Percentiles rank a stretch among this genome's conserved stretches.
phyloP scores from a whole-genome alignment of 345 rosid genomes.

The Citrus sinensis region DNA sequence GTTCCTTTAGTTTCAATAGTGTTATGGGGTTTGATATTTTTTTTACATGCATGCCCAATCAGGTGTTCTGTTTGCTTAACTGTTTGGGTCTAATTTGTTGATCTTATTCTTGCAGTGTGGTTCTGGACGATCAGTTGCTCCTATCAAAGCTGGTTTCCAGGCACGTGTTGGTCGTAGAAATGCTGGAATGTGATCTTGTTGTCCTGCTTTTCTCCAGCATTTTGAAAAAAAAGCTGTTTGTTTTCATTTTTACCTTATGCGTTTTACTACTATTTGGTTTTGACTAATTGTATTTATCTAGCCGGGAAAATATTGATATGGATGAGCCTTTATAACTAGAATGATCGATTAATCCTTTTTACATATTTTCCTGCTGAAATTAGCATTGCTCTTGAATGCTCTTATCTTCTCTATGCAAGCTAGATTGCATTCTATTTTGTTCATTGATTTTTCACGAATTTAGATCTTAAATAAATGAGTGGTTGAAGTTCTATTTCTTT shows the following conservation, averaged over 20 bases:
- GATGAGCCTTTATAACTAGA: not conserved
- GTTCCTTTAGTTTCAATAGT: not conserved
- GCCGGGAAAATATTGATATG: not conserved
- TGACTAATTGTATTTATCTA: not conserved
- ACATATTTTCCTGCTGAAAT: not conserved
- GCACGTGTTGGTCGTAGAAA: slow-evolving; percentile 98
- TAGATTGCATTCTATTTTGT: too few species aligned
- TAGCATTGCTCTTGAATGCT: not conserved
- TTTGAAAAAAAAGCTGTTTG: not conserved
- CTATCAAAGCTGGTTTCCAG: slow-evolving; percentile 90
- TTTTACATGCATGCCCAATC: not conserved
- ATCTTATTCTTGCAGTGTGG: slow-evolving; percentile 62
- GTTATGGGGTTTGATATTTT: not conserved
- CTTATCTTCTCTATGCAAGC: not conserved
- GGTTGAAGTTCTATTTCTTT: not conserved
- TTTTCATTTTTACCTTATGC: not conserved
- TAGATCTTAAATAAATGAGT: not conserved
- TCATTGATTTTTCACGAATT: not conserved
- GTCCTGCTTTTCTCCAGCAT: not conserved
- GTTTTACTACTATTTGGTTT: not conserved
- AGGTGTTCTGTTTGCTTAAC: not conserved
- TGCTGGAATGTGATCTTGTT: slow-evolving; percentile 43
- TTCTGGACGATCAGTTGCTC: slow-evolving; percentile 93
- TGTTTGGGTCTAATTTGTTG: not conserved
- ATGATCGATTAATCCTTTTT: not conserved